Conservation (phyloP, 1,284 basidiomycete species). For the Puccinia hordei region DNA sequence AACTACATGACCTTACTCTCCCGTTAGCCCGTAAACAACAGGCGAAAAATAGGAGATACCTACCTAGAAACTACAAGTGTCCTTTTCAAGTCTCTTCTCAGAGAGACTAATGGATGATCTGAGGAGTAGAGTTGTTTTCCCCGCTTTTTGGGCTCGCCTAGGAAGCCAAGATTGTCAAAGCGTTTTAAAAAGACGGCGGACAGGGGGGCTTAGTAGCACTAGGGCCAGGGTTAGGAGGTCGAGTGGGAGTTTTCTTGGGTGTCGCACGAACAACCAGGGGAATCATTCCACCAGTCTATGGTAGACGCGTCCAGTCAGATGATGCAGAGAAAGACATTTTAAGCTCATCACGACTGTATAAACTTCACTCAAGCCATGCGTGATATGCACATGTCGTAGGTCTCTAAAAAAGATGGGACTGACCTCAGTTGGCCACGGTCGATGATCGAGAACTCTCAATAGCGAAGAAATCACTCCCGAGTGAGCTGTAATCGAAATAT, state of each 20-base stretch:
- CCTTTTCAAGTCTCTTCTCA: no score
- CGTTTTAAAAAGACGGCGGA: neutral
- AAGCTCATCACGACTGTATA: neutral
- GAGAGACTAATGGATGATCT: no score
- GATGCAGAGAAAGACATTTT: neutral
- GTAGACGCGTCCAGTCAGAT: neutral
- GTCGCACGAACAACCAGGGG: conserved; percentile 35
- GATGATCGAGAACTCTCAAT: conserved; percentile 32
- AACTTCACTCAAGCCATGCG: neutral
- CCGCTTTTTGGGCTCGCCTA: no score
- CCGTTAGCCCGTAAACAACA: no score
- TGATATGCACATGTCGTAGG: no score
- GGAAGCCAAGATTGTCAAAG: no score
- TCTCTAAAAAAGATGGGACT: neutral
- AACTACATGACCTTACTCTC: no score
- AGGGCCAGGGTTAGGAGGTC: conserved; percentile 37
- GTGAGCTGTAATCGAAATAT: conserved; percentile 62
- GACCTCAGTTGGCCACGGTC: conserved; percentile 31
- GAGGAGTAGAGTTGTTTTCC: no score
- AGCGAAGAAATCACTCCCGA: conserved; percentile 59
- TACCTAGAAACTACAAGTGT: no score
- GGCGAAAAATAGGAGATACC: no score
- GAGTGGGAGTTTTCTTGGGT: conserved; percentile 18
- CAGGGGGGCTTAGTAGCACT: conserved; percentile 43
- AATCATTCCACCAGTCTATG: conserved; percentile 46